phyloP scores from a whole-genome alignment of 1,284 basidiomycete species.

The Irpex sp. region DNA sequence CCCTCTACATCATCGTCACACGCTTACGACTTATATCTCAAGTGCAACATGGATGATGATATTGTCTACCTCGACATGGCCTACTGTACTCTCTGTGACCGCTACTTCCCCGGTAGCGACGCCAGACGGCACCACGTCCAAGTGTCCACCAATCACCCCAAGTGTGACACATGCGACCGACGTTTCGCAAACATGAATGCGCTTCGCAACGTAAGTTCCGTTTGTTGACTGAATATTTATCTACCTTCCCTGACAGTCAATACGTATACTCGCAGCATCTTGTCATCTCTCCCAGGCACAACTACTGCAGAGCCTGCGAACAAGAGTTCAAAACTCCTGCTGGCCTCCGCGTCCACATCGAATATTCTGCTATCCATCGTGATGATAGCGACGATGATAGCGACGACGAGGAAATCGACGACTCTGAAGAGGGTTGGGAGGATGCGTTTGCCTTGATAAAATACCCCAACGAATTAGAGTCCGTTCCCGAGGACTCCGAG shows the following conservation, averaged over 20 bases:
- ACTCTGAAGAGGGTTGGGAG: conserved; percentile 24
- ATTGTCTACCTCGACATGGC: conserved; percentile 15
- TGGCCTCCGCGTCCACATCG: conserved; percentile 26
- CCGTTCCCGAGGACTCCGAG: conserved; percentile 12
- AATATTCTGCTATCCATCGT: conserved; percentile 25
- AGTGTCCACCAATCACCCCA: conserved; percentile 22
- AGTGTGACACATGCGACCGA: conserved; percentile 21
- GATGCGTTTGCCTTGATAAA: conserved; percentile 19
- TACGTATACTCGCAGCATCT: conserved; percentile 20
- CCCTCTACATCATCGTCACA: no score
- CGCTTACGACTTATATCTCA: background rate
- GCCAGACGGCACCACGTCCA: conserved; percentile 23
- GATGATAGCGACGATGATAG: conserved; percentile 25
- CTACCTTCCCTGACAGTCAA: background rate
- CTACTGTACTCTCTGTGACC: conserved; percentile 29
- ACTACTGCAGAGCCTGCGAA: conserved; percentile 25
- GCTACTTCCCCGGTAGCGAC: conserved; percentile 22
- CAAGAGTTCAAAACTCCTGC: conserved; percentile 22
- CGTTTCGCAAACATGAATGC: conserved; percentile 25
- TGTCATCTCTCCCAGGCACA: conserved; percentile 21
- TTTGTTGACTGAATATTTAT: background rate
- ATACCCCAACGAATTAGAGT: conserved; percentile 23
- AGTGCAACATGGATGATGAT: conserved; percentile 13
- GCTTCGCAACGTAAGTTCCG: conserved; percentile 20
- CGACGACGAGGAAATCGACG: conserved; percentile 17